These are phyloP conservation scores for Schizosaccharomyces osmophilus DNA, from an alignment of 805 yeast genomes.

Conservation along the genomic window DNA sequence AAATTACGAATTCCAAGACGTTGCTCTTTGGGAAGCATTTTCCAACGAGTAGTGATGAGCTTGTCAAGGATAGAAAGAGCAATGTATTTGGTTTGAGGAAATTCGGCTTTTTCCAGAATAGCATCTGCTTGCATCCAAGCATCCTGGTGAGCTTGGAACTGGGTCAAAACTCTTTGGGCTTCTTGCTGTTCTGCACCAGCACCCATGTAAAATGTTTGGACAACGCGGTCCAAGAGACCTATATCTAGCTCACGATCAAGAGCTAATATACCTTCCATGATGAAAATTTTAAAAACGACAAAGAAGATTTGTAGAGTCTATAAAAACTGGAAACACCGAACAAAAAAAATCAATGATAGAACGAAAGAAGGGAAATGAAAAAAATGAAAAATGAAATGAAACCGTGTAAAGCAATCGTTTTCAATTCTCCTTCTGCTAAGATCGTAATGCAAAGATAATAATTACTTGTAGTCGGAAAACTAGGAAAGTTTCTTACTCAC, in stretches of 20 bases:
- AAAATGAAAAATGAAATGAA: not conserved
- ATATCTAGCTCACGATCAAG: conserved; percentile 61
- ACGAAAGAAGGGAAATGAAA: not conserved
- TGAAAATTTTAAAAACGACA: not conserved
- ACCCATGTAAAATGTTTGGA: conserved; percentile 62
- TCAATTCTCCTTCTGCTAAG: not conserved
- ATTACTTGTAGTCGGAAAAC: too few species aligned
- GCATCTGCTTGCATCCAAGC: conserved; percentile 89
- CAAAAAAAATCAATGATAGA: too few species aligned
- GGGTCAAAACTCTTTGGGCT: conserved; percentile 31
- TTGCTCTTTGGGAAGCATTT: conserved; percentile 67
- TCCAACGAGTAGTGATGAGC: conserved; percentile 81
- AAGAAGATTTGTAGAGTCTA: not conserved
- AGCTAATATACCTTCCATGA: conserved; percentile 73
- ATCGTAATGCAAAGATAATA: too few species aligned
- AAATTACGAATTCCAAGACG: conserved; percentile 83
- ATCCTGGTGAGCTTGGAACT: conserved; percentile 78
- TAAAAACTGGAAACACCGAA: too few species aligned
- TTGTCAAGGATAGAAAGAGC: conserved; percentile 78
- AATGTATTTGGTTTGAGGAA: conserved; percentile 76
- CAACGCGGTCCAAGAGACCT: conserved; percentile 54
- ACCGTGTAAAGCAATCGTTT: not conserved
- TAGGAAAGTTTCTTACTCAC: too few species aligned
- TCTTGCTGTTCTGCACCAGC: conserved; percentile 22
- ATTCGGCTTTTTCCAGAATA: conserved; percentile 51